Evolutionary conservation across 768 basidiomycete genomes (phyloP), one percentile per base, ranked within the genome.

Genomic region (Mycena galericulata): DNA sequence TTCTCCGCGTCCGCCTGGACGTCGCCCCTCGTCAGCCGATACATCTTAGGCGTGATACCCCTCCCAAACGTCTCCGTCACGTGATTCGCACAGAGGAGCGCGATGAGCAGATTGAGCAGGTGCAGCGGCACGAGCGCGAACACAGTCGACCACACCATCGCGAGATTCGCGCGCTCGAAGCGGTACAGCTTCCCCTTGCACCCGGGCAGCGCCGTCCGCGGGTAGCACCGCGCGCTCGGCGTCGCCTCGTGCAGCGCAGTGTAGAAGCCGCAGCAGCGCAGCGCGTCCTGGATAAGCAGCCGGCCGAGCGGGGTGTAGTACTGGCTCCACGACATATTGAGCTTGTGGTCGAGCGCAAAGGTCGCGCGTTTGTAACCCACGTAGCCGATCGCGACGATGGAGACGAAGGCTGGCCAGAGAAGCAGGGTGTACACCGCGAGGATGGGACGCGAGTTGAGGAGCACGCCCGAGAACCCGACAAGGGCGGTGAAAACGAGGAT

Each of bases 51-150:
- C 54, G 83, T 88, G 34, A 92, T 79, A 0, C 91, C 89, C 74
- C 88, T 89, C 49, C 91, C 90, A 75, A 92, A 92, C 57, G 78
- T 82, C 32, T 80, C 80, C 41, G 81, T 87, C 32, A 92, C 85
- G 67, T 92, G 91, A 76, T 92, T 93, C 40, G 90, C 84, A 69
- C 90, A 91, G n/a, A 92, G 75, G 45, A 92, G 74, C 4, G 88
- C 84, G 2, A 88, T 78, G 40, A 88, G 68, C 62, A 92, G 87
- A 75, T 90, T 90, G 57, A 85, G 46, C 50, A 92, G 67, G 73
- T 92, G 90, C 49, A 92, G 63, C 24, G 87, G 86, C 14, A 88
- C 87, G 58, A 90, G 74, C 12, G 83, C 78, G 75, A 93, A 92
- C 20, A 85, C 85, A 2, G 82, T 76, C 24, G 78, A 75, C 82